Conservation (phyloP, 768 basidiomycete genomes). For the Clathrus columnatus region DNA sequence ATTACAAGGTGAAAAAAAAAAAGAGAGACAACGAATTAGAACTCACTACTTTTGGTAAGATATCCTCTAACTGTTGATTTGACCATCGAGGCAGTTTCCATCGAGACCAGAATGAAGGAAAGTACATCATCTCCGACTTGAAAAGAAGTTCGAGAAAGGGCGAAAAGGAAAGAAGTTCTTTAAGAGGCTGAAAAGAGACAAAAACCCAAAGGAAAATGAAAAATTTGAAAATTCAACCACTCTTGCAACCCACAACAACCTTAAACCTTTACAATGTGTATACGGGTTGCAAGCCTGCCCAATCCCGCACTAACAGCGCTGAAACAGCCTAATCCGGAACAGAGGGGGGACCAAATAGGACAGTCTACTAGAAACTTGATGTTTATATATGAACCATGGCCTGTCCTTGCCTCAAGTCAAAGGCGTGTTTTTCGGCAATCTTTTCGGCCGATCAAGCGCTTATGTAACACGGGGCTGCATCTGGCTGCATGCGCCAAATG, state of each 20-base stretch:
- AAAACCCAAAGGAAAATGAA: background rate
- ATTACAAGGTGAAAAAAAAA: background rate
- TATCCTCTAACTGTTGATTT: background rate
- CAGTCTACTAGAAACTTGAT: background rate
- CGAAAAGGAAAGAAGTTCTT: background rate
- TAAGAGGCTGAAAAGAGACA: background rate
- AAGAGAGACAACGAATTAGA: too few species aligned
- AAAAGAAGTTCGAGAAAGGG: background rate
- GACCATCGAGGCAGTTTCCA: background rate
- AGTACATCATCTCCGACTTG: background rate
- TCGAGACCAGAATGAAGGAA: background rate
- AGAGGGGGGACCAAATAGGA: background rate
- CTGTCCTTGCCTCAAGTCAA: background rate
- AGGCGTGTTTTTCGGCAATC: conserved; percentile 1
- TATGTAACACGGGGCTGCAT: background rate
- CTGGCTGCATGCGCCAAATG: background rate
- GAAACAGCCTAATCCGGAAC: background rate
- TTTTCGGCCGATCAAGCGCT: background rate
- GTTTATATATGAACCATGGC: background rate
- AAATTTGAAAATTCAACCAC: background rate
- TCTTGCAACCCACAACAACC: background rate
- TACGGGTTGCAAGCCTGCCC: conserved; percentile 2
- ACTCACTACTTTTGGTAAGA: background rate
- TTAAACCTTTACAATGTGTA: background rate
- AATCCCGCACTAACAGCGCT: background rate